Base-by-base conservation (phyloP, 768 basidiomycete genomes). In the Phaeotremella fagi region DNA sequence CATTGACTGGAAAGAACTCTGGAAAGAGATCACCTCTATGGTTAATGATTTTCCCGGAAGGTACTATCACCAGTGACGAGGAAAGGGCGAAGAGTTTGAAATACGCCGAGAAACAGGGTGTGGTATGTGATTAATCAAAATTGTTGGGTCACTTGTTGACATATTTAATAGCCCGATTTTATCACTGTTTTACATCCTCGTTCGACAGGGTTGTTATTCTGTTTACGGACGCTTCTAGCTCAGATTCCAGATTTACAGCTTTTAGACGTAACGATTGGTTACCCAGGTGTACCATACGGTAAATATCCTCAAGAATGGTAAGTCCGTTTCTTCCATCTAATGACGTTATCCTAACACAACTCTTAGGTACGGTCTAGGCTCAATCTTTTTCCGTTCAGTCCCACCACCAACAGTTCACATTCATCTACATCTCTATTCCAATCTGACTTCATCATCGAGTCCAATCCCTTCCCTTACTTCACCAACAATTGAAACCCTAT, bases 21-120 rank as follows among this genome's bases (percentile, higher is more conserved):
- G 7, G 37, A 42, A 9, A 18, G 50, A 22, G 54, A 16, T 45
- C 63, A 23, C 86, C 89, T 0, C 78, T 95, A 37, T 84, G 85
- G 57, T 82, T 94, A 63, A 78, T 97, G 50, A 79, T 97, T 42
- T 98, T 92, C 72, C 95, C 95, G 0, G 95, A 99, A 73, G 95
- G 95, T 26, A 97, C 94, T 3, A 84, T 98, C 24, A 86, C 92
- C 14, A 90, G 88, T 73, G 80, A 82, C 57, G 79, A 90, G 57
- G 98, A 92, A 3, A 76, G 89, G 43, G 90, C 89, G 0, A 79
- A 86, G 60, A 91, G 87, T 74, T 83, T 82, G 75, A 85, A 85
- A 64, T 98, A 84, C 68, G 90, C 92, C 4, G 85, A 90, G 52
- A 90, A 88, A 76, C 82, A 84, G 66, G 88, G 86, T 4, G 83